These are phyloP conservation scores for Phytopythium boreale DNA, from an alignment of 352 stramenopile genomes.

Conservation along the genomic window DNA sequence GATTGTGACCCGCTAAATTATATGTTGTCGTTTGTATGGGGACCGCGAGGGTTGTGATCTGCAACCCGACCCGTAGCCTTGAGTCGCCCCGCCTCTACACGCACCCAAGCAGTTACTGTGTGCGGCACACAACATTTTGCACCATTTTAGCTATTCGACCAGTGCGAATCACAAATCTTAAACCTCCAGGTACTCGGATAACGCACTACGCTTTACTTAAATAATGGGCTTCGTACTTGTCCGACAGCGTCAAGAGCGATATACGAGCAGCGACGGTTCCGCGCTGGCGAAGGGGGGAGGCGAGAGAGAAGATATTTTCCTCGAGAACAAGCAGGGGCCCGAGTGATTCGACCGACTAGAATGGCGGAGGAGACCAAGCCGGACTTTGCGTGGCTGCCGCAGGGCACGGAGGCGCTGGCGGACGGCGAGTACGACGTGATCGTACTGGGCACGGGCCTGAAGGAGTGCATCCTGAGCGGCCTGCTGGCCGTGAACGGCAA, in stretches of 20 bases:
- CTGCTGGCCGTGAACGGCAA: constrained; percentile 93
- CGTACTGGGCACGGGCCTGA: constrained; percentile 98
- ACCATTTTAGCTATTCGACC: not conserved
- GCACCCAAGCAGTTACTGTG: not conserved
- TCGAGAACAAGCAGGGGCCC: not conserved
- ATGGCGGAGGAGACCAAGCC: constrained; percentile 71
- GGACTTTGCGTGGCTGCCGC: constrained; percentile 94
- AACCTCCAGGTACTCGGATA: not conserved
- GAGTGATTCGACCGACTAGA: not conserved
- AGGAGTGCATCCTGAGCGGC: constrained; percentile 98
- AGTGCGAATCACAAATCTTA: not conserved
- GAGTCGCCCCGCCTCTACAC: not conserved
- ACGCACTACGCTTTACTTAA: not conserved
- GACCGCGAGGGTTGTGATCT: not conserved
- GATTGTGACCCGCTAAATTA: too few relatives aligned
- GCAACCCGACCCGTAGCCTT: too few relatives aligned
- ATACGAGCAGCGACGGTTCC: not conserved
- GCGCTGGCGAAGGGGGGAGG: not conserved
- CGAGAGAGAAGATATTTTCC: not conserved
- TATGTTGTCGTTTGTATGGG: too few relatives aligned
- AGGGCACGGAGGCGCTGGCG: constrained; percentile 93
- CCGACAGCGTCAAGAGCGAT: not conserved
- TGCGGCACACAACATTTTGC: not conserved
- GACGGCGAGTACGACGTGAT: constrained; percentile 99
- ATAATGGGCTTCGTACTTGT: not conserved